Conservation (phyloP, 2,329 filamentous ascomycete genomes). For the Epichloe bromicola region DNA sequence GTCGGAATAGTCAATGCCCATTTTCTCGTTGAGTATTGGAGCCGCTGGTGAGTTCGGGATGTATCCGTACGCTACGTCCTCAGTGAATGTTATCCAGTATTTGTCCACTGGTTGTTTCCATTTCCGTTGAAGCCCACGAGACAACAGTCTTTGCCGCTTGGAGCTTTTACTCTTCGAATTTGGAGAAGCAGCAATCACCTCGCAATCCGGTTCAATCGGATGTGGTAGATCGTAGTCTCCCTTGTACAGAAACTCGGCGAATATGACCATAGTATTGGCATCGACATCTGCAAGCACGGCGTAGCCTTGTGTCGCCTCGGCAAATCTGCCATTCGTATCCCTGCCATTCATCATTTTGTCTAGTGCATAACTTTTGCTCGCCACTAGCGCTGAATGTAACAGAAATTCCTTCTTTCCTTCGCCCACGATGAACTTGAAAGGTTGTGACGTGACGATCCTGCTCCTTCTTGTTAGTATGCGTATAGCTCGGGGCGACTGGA, state of each 20-base stretch:
- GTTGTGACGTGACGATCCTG: background rate
- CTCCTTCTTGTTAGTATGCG: no score
- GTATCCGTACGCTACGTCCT: background rate
- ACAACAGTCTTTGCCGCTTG: rapidly evolving
- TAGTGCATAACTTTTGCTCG: background rate
- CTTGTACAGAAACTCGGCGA: background rate
- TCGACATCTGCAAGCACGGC: background rate
- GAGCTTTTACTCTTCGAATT: no score
- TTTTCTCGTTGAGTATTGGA: background rate
- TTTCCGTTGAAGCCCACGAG: background rate
- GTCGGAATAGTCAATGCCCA: background rate
- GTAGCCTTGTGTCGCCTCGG: background rate
- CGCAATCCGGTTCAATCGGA: background rate
- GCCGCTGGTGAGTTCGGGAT: no score
- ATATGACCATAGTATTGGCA: background rate
- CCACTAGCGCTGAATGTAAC: background rate
- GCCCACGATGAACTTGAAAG: background rate
- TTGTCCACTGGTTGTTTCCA: background rate
- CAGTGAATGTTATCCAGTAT: background rate
- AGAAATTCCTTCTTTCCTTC: background rate
- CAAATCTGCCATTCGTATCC: background rate
- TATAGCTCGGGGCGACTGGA: background rate
- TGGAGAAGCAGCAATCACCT: rapidly evolving
- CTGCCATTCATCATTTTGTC: background rate
- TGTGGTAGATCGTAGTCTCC: background rate